Evolutionary conservation across 305 asterid genomes (phyloP), one percentile per base, ranked within the genome.

Genomic region (Nicotiana rustica): DNA sequence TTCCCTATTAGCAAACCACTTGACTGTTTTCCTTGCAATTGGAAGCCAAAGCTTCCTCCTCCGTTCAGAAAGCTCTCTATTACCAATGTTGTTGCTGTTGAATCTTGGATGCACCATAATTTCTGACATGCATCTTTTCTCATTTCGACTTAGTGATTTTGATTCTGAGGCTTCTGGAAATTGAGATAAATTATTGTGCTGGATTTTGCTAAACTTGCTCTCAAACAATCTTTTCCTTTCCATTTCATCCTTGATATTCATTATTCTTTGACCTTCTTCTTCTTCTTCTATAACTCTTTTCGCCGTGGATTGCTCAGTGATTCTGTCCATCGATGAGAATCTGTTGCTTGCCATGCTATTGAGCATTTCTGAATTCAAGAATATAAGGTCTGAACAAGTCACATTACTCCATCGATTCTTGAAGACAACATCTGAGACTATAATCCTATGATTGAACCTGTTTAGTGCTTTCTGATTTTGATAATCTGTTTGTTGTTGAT

Each of bases 81-180:
- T 71, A 56, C 59, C 59, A 52, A 3, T 83, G 21, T 67, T 83
- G 36, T 47, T 85, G n/a, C 91, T 44, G 33, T 47, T 67, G 70
- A 90, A 93, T 86, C 98, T 94, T 19, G 98, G 79, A 76, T 87
- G 79, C 66, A 86, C 90, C 4, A 88, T 87, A 13, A 94, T 94
- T 81, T 92, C 97, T 8, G 98, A 94, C 97, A 91, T 90, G 25
- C 96, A 92, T 89, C 96, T 86, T 83, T 87, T 88, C 86, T 87
- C 89, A 13, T 84, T 33, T 19, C 84, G 83, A 83, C 79, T 87
- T 35, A 83, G 56, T 10, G 79, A 15, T 57, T 83, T 88, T 2
- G 68, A 69, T 19, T 77, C 83, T 41, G 49, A 41, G 10, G 12
- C 49, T 7, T 41, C 49, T 41, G 49, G 12, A 41, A 7, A 41